Percentiles rank a stretch among this genome's conserved stretches.
These are phyloP conservation scores for Saccharata proteae DNA, from an alignment of 2,329 filamentous ascomycete species.

Conservation along the genomic window DNA sequence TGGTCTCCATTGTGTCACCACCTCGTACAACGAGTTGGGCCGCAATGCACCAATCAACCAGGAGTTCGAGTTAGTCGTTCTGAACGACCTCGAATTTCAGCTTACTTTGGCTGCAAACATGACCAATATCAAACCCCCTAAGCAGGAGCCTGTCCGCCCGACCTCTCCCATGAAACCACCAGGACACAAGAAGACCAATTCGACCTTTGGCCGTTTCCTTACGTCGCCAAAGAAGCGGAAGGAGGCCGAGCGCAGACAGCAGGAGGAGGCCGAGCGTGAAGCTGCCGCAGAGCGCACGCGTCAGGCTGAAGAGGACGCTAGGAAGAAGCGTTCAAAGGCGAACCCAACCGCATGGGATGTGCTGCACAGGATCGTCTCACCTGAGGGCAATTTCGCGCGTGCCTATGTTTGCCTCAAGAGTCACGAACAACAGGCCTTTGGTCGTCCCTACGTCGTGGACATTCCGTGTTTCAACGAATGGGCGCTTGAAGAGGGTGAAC, in stretches of 20 bases:
- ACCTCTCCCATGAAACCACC: constrained; percentile 50
- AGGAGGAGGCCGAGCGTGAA: constrained; percentile 67
- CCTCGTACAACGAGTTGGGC: constrained; percentile 84
- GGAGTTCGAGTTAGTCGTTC: constrained; percentile 93
- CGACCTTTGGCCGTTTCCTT: constrained; percentile 70
- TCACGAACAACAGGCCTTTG: constrained; percentile 78
- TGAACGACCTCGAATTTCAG: constrained; percentile 97
- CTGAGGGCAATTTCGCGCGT: constrained; percentile 87
- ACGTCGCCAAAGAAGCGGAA: constrained; percentile 94
- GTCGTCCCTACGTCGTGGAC: constrained; percentile 75
- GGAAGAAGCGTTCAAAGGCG: constrained; percentile 45
- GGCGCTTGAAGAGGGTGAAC: constrained; percentile 70
- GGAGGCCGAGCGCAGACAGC: constrained; percentile 75
- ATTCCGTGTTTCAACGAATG: constrained; percentile 97
- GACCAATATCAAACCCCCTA: constrained; percentile 76
- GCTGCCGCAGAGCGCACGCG: constrained; percentile 39
- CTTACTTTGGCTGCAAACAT: constrained; percentile 93
- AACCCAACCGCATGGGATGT: constrained; percentile 70
- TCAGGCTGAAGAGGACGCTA: constrained; percentile 16
- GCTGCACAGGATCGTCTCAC: constrained; percentile 71
- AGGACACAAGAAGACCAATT: constrained; percentile 60
- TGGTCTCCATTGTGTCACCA: constrained; percentile 93
- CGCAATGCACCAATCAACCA: constrained; percentile 90
- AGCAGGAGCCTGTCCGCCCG: constrained; percentile 31
- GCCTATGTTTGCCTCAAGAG: constrained; percentile 91